A percentile compares a stretch with the other conserved stretches of the same genome.
phyloP scores from a whole-genome alignment of 2,329 filamentous ascomycete genomes.

The Trichophyton equinum region DNA sequence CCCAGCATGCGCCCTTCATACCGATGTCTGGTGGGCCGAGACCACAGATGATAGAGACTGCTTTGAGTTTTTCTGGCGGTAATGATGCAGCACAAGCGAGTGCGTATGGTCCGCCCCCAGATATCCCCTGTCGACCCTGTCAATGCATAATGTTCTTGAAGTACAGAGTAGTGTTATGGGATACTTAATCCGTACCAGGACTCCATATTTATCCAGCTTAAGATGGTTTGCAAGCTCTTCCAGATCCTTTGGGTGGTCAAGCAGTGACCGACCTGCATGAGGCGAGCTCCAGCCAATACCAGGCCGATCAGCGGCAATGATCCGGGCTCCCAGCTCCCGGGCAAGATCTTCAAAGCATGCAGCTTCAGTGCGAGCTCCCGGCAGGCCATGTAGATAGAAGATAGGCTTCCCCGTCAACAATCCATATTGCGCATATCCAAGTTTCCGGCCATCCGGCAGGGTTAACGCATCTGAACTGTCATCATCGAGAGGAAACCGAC shows the following conservation, averaged over 20 bases:
- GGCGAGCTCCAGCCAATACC: constrained; percentile 32
- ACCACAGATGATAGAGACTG: constrained; percentile 29
- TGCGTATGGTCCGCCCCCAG: constrained; percentile 38
- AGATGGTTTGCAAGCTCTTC: constrained; percentile 31
- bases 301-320: constrained; percentile 34
- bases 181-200: constrained; percentile 23
- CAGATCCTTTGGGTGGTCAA: constrained; percentile 35
- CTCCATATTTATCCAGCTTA: constrained; percentile 28
- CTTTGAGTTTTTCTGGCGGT: constrained; percentile 24
- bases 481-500: constrained; percentile 13
- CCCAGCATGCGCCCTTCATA: constrained; percentile 19
- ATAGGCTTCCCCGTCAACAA: constrained; percentile 21
- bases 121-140: constrained; percentile 27
- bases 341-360: constrained; percentile 24
- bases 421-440: constrained; percentile 34
- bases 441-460: constrained; percentile 25
- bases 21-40: constrained; percentile 26
- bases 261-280: constrained; percentile 26
- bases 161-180: neutral
- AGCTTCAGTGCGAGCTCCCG: constrained; percentile 33
- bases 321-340: constrained; percentile 24
- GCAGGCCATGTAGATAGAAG: constrained; percentile 34
- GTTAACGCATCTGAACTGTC: constrained; percentile 20
- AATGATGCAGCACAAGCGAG: constrained; percentile 35
- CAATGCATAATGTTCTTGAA: neutral